Conservation (phyloP, 441 rosid genomes). For the Populus hybrid region DNA sequence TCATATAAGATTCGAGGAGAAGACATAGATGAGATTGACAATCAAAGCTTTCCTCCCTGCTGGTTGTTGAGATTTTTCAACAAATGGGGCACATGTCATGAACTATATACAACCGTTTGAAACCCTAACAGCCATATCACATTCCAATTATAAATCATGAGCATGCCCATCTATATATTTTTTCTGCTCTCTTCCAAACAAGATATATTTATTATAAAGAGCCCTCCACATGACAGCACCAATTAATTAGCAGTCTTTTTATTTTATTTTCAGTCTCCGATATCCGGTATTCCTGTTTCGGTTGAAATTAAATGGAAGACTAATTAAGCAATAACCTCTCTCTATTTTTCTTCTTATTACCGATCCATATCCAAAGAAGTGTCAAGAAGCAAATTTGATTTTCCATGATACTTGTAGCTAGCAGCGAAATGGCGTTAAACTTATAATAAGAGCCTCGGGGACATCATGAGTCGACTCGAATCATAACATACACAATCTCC, state of each 20-base stretch:
- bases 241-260: neutral
- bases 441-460: neutral
- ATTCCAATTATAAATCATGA: neutral
- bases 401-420: neutral
- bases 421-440: neutral
- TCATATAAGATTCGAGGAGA: neutral
- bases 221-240: neutral
- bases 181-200: neutral
- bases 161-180: neutral
- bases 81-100: constrained; percentile 29
- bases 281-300: neutral
- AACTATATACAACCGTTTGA: constrained; percentile 1
- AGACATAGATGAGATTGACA: constrained; percentile 12
- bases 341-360: neutral
- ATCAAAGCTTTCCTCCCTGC: constrained; percentile 22
- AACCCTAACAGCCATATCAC: constrained; percentile 8
- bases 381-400: neutral
- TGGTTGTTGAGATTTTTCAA: constrained; percentile 27
- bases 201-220: neutral
- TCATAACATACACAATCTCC: neutral
- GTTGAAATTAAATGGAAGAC: neutral
- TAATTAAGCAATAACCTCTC: neutral
- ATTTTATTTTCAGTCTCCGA: neutral
- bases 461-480: neutral
- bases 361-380: neutral